Evolutionary conservation across 495 filamentous ascomycete species (phyloP).

Genomic region (Hapsidospora chrysogenum): DNA sequence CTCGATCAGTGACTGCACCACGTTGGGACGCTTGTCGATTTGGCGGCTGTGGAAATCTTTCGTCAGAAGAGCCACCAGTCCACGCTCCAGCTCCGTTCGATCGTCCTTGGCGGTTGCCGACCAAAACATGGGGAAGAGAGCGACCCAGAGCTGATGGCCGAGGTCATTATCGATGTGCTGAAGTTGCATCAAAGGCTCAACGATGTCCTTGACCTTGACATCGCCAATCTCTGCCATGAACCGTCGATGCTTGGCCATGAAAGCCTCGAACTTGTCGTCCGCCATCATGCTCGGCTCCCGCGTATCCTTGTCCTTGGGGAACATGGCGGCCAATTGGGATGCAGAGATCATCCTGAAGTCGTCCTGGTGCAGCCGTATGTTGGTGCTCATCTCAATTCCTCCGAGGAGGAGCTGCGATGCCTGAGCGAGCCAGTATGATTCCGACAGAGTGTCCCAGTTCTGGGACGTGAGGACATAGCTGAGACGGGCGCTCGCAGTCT

Average conservation of each 20-base stretch:
- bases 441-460: slow-evolving; percentile 89
- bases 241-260: slow-evolving; percentile 61
- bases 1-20: slow-evolving; percentile 77
- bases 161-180: slow-evolving; percentile 75
- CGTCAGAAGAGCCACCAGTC: slow-evolving; percentile 68
- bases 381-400: slow-evolving; percentile 67
- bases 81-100: slow-evolving; percentile 76
- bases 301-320: slow-evolving; percentile 61
- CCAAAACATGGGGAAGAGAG: slow-evolving; percentile 87
- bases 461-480: slow-evolving; percentile 83
- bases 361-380: slow-evolving; percentile 57
- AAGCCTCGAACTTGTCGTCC: slow-evolving; percentile 63
- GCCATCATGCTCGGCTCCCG: slow-evolving; percentile 56
- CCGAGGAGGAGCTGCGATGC: slow-evolving; percentile 83
- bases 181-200: slow-evolving; percentile 84
- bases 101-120: slow-evolving; percentile 75
- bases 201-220: slow-evolving; percentile 67
- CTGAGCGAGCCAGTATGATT: slow-evolving; percentile 94
- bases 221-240: slow-evolving; percentile 73
- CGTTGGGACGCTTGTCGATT: slow-evolving; percentile 85
- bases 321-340: slow-evolving; percentile 50
- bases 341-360: slow-evolving; percentile 66
- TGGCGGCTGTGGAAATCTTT: slow-evolving; percentile 92
- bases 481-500: slow-evolving; percentile 68
- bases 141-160: slow-evolving; percentile 76